Base-by-base conservation (phyloP, 441 rosid genomes). In the Corymbia citriodora region DNA sequence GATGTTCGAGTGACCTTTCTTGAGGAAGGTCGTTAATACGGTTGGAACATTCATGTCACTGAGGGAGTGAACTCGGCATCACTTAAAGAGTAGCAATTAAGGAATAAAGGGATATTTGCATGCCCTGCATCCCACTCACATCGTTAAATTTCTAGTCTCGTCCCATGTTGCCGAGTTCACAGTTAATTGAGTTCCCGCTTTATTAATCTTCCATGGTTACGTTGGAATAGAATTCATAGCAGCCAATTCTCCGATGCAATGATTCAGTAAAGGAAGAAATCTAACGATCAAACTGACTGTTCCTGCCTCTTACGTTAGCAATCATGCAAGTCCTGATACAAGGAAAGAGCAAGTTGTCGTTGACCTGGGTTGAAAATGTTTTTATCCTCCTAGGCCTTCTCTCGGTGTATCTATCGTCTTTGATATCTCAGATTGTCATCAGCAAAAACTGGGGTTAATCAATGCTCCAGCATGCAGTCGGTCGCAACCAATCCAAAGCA, bases 341-440 rank as follows among this genome's bases (percentile, higher is more conserved):
- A 23, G 85, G 85, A 74, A 74, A 74, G 14, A 40, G 50, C 16
- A 74, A 74, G 27, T 12, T 74, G 23, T 40, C n/a, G 5, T 79
- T 8, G 15, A 45, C 52, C 7, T 79, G 52, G 83, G 85, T 40
- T 79, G 14, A 21, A 45, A 7, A 12, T 79, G 4, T 27, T 79
- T 79, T 79, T 79, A 12, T 25, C 52, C 68, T 87, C 50, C 88
- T 55, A 59, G 74, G 55, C 90, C 49, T 50, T 57, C 72, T 70
- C n/a, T 29, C 57, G 27, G 40, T 10, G 50, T 31, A 4, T 50
- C 70, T 88, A 25, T 31, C 63, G 8, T 85, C 15, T 79, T 50
- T 8, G 17, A 40, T 92, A 52, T 88, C 90, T 88, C 92, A 95
- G 97, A 86, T 89, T 93, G 90, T 89, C 93, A 74, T 90, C 94